Percentiles rank a stretch among this genome's conserved stretches.
Conservation (phyloP, 331 rosid species). For the Pyrus hybrid region DNA sequence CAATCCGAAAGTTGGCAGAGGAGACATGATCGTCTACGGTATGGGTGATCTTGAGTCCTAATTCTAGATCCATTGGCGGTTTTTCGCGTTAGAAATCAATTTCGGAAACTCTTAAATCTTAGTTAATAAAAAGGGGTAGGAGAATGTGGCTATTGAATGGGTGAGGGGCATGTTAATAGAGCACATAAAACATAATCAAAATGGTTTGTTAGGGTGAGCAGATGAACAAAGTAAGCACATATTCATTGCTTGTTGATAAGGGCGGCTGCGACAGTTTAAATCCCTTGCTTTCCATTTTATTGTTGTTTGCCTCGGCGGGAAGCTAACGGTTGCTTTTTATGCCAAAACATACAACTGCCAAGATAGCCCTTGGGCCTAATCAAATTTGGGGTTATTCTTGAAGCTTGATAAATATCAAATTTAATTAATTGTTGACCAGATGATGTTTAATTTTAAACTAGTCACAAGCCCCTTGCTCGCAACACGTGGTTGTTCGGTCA, state of each 20-base stretch:
- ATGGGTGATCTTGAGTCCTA: conserved; percentile 61
- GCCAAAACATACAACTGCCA: background rate
- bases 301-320: conserved; percentile 21
- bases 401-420: too few relatives aligned
- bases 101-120: background rate
- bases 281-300: background rate
- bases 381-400: too few relatives aligned
- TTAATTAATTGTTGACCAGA: too few relatives aligned
- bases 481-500: too few relatives aligned
- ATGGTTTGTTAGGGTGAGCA: too few relatives aligned
- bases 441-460: too few relatives aligned
- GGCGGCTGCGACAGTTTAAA: background rate
- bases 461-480: too few relatives aligned
- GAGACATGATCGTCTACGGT: conserved; percentile 35
- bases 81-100: background rate
- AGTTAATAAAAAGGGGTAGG: background rate
- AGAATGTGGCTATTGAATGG: background rate
- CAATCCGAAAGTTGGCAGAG: conserved; percentile 29
- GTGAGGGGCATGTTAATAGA: background rate
- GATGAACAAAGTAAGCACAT: conserved; percentile 42
- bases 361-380: too few relatives aligned
- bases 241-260: conserved; percentile 46
- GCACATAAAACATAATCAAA: background rate
- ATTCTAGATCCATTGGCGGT: conserved; percentile 49
- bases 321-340: conserved; percentile 12